Conservation (phyloP, 2,329 filamentous ascomycete genomes). For the Tympanopsis confertula region DNA sequence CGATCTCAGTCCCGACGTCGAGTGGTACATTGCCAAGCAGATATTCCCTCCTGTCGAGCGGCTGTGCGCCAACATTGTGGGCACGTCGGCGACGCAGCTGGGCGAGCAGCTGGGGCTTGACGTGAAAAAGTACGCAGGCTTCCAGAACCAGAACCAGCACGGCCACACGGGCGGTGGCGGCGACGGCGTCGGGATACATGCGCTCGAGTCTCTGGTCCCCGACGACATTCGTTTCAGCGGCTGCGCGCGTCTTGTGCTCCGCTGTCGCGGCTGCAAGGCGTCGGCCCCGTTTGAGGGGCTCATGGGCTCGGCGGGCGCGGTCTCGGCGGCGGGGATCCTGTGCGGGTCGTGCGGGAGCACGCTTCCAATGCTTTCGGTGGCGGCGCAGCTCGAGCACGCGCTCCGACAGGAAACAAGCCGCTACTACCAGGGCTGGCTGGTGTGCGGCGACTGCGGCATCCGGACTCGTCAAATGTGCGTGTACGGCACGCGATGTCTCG, state of each 20-base stretch:
- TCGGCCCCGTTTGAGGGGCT: conserved; percentile 71
- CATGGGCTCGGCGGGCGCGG: conserved; percentile 37
- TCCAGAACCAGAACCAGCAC: conserved; percentile 26
- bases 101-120: conserved; percentile 92
- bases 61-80: conserved; percentile 88
- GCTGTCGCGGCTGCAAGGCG: conserved; percentile 70
- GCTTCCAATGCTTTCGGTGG: conserved; percentile 61
- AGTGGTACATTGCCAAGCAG: conserved; percentile 97
- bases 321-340: conserved; percentile 63
- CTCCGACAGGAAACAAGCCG: conserved; percentile 66
- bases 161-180: conserved; percentile 35
- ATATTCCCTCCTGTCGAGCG: conserved; percentile 96
- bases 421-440: conserved; percentile 88
- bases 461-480: conserved; percentile 87
- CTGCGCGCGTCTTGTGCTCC: conserved; percentile 63
- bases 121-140: conserved; percentile 72
- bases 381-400: conserved; percentile 78
- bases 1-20: conserved; percentile 74
- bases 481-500: conserved; percentile 80
- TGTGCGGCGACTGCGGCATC: conserved; percentile 85
- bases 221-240: conserved; percentile 82
- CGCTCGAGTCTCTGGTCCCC: conserved; percentile 86
- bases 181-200: conserved; percentile 66
- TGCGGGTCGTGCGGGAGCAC: conserved; percentile 59
- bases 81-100: conserved; percentile 79